A percentile compares a stretch with the other conserved stretches of the same genome.
phyloP scores from a whole-genome alignment of 768 basidiomycete genomes.

The Hypsizygus marmoreus region DNA sequence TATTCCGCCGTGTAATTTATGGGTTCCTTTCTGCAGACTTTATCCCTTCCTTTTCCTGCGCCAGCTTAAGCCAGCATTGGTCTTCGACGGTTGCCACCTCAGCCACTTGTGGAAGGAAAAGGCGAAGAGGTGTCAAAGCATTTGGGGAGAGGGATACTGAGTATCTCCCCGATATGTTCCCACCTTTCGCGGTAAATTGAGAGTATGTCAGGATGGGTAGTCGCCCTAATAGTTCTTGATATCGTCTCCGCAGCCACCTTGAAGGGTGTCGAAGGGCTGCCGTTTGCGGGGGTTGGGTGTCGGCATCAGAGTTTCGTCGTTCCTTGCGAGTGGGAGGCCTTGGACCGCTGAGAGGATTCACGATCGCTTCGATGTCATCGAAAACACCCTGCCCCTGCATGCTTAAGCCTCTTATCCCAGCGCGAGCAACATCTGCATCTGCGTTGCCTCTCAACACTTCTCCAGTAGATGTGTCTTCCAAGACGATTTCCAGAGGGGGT shows the following conservation, averaged over 20 bases:
- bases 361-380: conserved; percentile 47
- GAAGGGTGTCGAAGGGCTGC: conserved; percentile 32
- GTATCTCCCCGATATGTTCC: conserved; percentile 19
- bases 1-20: conserved; percentile 11
- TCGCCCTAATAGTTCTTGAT: conserved; percentile 58
- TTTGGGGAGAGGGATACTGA: conserved; percentile 34
- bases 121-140: conserved; percentile 26
- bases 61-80: conserved; percentile 36
- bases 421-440: conserved; percentile 13
- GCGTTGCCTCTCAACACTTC: conserved; percentile 6
- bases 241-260: conserved; percentile 56
- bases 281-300: neutral
- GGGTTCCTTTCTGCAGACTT: too few species aligned
- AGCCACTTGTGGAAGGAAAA: conserved; percentile 24
- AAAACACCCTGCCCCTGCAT: conserved; percentile 46
- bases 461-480: conserved; percentile 15
- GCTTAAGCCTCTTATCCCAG: conserved; percentile 36
- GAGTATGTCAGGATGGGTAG: conserved; percentile 55
- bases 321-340: conserved; percentile 37
- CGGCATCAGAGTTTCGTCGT: conserved; percentile 4
- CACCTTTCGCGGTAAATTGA: conserved; percentile 6
- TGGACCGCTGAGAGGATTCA: conserved; percentile 32
- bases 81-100: conserved; percentile 28
- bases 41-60: conserved; percentile 6
- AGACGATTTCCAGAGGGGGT: conserved; percentile 60